These are phyloP conservation scores for Cyclotella choctawhatcheeana DNA, from an alignment of 108 stramenopile species.

Conservation along the genomic window DNA sequence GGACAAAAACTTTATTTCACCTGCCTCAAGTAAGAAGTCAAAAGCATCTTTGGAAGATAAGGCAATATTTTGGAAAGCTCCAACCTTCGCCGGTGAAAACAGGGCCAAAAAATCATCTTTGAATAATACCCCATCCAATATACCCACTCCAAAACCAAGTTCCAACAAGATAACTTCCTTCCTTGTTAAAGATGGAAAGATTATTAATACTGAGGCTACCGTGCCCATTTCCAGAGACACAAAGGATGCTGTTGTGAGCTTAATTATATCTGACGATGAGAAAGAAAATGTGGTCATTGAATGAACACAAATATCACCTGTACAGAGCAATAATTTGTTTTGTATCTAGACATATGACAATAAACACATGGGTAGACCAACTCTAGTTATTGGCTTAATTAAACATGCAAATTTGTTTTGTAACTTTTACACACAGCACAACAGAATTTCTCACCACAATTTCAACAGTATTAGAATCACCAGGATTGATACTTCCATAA, in stretches of 20 bases:
- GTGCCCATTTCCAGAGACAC: neutral
- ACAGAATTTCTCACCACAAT: no score
- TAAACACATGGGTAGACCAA: no score
- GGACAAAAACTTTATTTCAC: conserved; percentile 44
- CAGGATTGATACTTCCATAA: no score
- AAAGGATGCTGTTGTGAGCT: neutral
- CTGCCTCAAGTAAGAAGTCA: conserved; percentile 13
- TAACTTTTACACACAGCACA: no score
- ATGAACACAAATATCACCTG: no score
- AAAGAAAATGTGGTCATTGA: neutral
- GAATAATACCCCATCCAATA: neutral
- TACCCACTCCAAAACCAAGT: neutral
- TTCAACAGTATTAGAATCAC: no score
- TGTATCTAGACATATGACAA: no score
- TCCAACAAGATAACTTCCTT: neutral
- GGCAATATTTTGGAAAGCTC: conserved; percentile 32
- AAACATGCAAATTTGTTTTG: no score
- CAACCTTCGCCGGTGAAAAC: neutral
- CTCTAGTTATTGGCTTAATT: no score
- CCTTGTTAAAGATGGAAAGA: neutral
- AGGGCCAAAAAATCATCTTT: neutral
- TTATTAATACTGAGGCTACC: neutral
- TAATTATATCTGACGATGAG: neutral
- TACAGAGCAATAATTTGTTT: no score
- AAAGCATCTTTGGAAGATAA: conserved; percentile 27